Percentiles rank a stretch among this genome's conserved stretches.
phyloP scores from a whole-genome alignment of 176 grass and related monocot species.

The Coix lacrymajobi region DNA sequence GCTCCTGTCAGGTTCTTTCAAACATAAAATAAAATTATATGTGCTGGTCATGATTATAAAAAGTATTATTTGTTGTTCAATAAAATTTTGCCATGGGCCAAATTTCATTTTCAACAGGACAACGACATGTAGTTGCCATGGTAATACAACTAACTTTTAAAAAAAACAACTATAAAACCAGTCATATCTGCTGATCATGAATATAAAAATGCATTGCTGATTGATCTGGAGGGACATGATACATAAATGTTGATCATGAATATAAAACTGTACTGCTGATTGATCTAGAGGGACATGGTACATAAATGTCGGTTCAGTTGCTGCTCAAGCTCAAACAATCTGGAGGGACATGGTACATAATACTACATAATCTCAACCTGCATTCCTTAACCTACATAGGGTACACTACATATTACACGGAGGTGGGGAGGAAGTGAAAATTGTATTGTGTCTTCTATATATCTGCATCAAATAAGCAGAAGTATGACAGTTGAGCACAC shows the following conservation, averaged over 20 bases:
- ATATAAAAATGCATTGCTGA: not conserved
- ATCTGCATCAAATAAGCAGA: conserved; percentile 7
- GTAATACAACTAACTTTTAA: too few species aligned
- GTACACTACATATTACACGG: not conserved
- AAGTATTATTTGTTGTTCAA: not conserved
- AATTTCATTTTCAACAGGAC: not conserved
- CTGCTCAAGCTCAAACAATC: not conserved
- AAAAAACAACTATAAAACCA: not conserved
- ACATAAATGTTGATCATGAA: not conserved
- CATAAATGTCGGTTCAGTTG: not conserved
- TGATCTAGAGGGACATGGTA: conserved; percentile 13
- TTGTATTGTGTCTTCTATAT: not conserved
- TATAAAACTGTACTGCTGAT: not conserved
- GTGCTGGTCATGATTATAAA: too few species aligned
- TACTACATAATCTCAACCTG: conserved; percentile 19
- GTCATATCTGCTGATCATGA: not conserved
- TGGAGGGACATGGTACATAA: conserved; percentile 11
- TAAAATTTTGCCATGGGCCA: not conserved
- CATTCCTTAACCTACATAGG: not conserved
- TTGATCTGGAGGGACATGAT: conserved; percentile 4
- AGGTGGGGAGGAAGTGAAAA: not conserved
- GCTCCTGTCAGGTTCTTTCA: too few species aligned
- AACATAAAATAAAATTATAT: too few species aligned
- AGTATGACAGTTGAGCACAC: not conserved
- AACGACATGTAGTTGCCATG: not conserved